These are phyloP conservation scores for Aspergillus luchuensis DNA, from an alignment of 2,329 filamentous ascomycete species.

Conservation along the genomic window DNA sequence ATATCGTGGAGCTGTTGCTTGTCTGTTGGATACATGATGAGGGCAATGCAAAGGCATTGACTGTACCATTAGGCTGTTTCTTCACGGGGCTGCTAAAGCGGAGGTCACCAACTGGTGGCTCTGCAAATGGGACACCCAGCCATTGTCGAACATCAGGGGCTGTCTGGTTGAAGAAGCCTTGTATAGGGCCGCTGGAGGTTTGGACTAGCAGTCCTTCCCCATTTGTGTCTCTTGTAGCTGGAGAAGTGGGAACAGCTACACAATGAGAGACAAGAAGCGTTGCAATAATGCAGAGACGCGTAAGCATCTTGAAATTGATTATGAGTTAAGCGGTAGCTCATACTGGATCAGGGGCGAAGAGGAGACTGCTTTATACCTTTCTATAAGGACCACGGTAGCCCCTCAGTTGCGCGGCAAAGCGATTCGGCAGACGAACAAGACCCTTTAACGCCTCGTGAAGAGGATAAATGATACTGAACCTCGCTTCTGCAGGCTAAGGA, in stretches of 20 bases:
- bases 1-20: conserved; percentile 19
- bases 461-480: background rate
- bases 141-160: conserved; percentile 32
- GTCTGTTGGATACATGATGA: conserved; percentile 15
- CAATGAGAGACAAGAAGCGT: background rate
- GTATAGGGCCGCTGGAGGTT: conserved; percentile 20
- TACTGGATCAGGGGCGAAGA: background rate
- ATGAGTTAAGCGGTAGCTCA: background rate
- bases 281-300: background rate
- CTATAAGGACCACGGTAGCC: background rate
- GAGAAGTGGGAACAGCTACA: background rate
- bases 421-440: background rate
- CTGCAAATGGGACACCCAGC: conserved; percentile 50
- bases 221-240: background rate
- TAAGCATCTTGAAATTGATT: background rate
- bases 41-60: conserved; percentile 15
- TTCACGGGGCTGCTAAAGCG: conserved; percentile 43
- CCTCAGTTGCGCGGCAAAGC: background rate
- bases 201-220: conserved; percentile 6
- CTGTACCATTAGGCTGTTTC: conserved; percentile 22
- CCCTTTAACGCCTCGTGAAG: background rate
- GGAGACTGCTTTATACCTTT: background rate
- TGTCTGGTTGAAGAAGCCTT: conserved; percentile 22
- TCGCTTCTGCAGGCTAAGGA: background rate
- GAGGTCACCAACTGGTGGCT: conserved; percentile 45